These are phyloP conservation scores for Raddia distichophylla DNA, from an alignment of 176 grass and related monocot species.

Conservation along the genomic window DNA sequence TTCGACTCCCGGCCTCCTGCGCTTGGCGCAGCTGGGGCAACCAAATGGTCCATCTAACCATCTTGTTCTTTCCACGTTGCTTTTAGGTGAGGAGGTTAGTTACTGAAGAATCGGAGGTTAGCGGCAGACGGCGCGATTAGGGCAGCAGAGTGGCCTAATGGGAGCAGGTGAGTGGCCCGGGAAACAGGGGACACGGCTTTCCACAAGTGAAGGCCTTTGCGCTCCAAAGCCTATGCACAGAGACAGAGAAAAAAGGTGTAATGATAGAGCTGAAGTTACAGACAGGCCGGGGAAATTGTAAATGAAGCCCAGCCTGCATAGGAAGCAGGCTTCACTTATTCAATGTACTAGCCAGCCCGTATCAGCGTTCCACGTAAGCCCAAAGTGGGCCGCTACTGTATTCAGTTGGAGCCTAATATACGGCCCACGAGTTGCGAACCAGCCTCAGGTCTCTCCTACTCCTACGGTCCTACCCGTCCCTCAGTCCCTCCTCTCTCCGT, in stretches of 20 bases:
- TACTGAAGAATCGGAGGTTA: constrained; percentile 46
- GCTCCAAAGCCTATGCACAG: constrained; percentile 40
- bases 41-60: neutral
- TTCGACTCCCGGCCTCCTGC: no score
- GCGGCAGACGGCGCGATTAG: constrained; percentile 29
- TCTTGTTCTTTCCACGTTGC: constrained; percentile 19
- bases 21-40: neutral
- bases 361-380: no score
- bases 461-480: neutral
- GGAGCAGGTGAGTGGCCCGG: constrained; percentile 52
- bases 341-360: no score
- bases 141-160: constrained; percentile 1
- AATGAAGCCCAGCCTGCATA: no score
- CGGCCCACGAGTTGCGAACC: neutral
- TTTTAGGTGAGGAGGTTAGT: constrained; percentile 50
- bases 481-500: neutral
- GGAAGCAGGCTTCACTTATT: no score
- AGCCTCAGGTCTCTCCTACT: constrained; percentile 18
- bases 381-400: no score
- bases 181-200: constrained; percentile 91
- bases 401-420: no score
- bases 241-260: no score
- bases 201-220: constrained; percentile 50
- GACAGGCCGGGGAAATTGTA: no score
- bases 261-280: no score